Base-by-base conservation (phyloP, 2,329 filamentous ascomycete genomes). In the Colletotrichum somersetense region DNA sequence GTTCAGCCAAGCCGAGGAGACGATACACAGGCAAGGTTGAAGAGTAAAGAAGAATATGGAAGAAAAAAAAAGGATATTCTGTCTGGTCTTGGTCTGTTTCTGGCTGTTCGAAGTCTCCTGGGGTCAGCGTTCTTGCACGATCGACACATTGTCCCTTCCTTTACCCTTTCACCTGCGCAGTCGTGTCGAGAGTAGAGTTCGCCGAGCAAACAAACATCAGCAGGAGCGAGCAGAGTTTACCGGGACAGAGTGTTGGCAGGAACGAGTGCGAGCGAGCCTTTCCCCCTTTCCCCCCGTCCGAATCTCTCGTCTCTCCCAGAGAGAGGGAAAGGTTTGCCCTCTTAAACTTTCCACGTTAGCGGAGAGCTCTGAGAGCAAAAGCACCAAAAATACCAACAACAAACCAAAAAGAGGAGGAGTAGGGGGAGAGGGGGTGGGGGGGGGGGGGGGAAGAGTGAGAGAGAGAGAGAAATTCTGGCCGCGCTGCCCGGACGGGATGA, bases 401-500 rank as follows among this genome's bases (percentile, higher is more conserved):
- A 42, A 18, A 42, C 16, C 16, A 7, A 4, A 18, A 42, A 42
- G 11, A 10, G 8, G 42, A 6, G 16, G 30, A 30, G 30, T 30
- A 30, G 30, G n/a, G n/a, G n/a, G n/a, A n/a, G n/a, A n/a, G n/a
- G n/a, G n/a, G n/a, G n/a, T n/a, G n/a, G n/a, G n/a, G n/a, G n/a
- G n/a, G n/a, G n/a, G n/a, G n/a, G n/a, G n/a, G n/a, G n/a, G n/a
- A n/a, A n/a, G n/a, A n/a, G n/a, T n/a, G n/a, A 55, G 38, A 8
- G 12, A 7, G 10, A 59, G 20, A 20, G 35, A 8, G 23, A 33
- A 44, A 46, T 23, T 57, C 33, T 53, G 40, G n/a, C 63, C n/a
- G 55, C 50, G 18, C 50, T 52, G 14, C 40, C 23, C 44, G 65
- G 65, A 68, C 69, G 58, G 69, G 69, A 72, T 38, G 69, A 72